Percentiles rank a stretch among this genome's conserved stretches.
These are phyloP conservation scores for Coemansia nantahalensis DNA, from an alignment of 192 early-diverging fungal genomes.

Conservation along the genomic window DNA sequence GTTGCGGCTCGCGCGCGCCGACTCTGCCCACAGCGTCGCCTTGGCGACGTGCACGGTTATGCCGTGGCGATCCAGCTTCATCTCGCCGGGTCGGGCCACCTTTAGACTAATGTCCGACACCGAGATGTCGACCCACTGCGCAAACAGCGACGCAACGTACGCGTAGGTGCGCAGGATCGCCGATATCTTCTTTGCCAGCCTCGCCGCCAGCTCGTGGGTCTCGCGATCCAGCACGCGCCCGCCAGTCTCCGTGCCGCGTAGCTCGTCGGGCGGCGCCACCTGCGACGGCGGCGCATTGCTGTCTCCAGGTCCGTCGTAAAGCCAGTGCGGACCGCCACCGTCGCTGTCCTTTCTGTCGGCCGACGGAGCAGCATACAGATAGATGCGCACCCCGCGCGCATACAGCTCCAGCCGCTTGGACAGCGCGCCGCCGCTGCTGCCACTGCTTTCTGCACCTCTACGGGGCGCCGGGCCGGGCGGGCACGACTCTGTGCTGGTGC, in stretches of 20 bases:
- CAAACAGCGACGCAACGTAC: conserved; percentile 48
- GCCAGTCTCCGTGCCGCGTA: background rate
- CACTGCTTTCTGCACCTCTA: background rate
- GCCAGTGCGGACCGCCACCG: conserved; percentile 19
- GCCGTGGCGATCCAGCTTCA: conserved; percentile 46
- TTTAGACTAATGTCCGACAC: conserved; percentile 36
- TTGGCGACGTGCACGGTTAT: conserved; percentile 39
- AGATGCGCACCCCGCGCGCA: conserved; percentile 43
- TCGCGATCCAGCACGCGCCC: conserved; percentile 28
- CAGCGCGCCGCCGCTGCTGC: conserved; percentile 4
- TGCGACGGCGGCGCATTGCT: background rate
- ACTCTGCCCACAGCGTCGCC: conserved; percentile 47
- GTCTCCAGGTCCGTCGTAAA: conserved; percentile 7
- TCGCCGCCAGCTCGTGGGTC: conserved; percentile 25
- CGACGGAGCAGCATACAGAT: conserved; percentile 16
- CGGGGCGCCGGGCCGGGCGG: conserved; percentile 3
- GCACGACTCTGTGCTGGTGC: conserved; percentile 19
- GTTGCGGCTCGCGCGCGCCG: conserved; percentile 27
- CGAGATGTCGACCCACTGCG: conserved; percentile 48
- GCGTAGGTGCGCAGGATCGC: conserved; percentile 45
- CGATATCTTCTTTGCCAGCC: conserved; percentile 39
- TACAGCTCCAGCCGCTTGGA: conserved; percentile 50
- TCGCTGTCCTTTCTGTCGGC: background rate
- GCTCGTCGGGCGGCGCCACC: background rate
- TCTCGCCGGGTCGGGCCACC: conserved; percentile 34